Evolutionary conservation across 768 basidiomycete genomes (phyloP), one percentile per base, ranked within the genome.

Genomic region (Amanita inopinata): DNA sequence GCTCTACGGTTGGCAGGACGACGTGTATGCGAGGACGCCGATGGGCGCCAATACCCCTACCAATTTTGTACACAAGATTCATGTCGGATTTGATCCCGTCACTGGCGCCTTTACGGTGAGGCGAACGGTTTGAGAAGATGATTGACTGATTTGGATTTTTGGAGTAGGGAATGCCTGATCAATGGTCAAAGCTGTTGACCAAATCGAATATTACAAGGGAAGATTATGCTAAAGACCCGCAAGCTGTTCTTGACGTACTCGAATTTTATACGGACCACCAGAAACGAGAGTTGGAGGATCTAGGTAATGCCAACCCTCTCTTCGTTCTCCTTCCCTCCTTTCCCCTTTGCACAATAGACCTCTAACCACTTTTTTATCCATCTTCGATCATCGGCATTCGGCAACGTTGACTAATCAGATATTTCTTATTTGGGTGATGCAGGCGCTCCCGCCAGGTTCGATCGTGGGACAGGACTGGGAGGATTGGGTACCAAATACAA

Each of bases 191-290:
- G 49, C 71, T 99, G n/a, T 74, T 99, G 53, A 97, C 90, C 3
- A 91, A 93, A 56, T 93, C 90, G 3, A 92, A 92, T 24, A 96
- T 99, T 61, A 99, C 94, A 2, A 84, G 89, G 43, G 94, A 99
- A 63, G 94, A 99, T 61, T 96, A 97, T 45, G 91, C 88, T 3
- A 87, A 86, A 57, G 86, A 99, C 56, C 94, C 94, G 0, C 94
- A 98, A 55, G 94, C 94, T 1, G 94, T 99, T 10, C 73, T 98
- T 12, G 94, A 97, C 48, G 94, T 96, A 1, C 80, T 99, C 48
- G 93, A 98, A 57, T 99, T 98, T 66, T 99, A 97, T 61, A 97
- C 93, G 9, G 91, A 94, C 60, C 88, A 90, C 53, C 90, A 94
- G 67, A 94, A 92, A 58, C 85, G 90, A n/a, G 90, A 94, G 59